These are phyloP conservation scores for Kwoniella newhampshirensis DNA, from an alignment of 768 basidiomycete genomes.

Conservation along the genomic window DNA sequence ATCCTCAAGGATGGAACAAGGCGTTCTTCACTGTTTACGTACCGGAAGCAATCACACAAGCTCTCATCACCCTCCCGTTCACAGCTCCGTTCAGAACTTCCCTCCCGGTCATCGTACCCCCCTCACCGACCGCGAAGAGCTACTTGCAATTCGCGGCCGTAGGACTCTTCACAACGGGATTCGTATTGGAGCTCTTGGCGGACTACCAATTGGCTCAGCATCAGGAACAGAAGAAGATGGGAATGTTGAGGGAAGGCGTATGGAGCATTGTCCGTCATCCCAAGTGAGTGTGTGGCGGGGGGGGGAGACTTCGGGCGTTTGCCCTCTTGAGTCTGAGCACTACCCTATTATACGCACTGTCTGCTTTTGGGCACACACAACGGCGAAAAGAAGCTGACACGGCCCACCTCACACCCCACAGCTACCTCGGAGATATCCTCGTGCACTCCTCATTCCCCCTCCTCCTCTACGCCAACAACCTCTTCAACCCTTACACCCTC, in stretches of 20 bases:
- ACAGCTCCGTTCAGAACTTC: slow-evolving; percentile 27
- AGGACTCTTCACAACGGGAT: slow-evolving; percentile 28
- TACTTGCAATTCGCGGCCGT: slow-evolving; percentile 25
- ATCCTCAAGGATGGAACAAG: slow-evolving; percentile 24
- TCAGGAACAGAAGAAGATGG: slow-evolving; percentile 10
- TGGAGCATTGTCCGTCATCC: slow-evolving; percentile 47
- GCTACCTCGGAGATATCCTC: slow-evolving; percentile 38
- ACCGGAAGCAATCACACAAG: slow-evolving; percentile 34
- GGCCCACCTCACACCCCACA: neutral
- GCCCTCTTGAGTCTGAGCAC: neutral
- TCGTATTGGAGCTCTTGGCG: slow-evolving; percentile 27
- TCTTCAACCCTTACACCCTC: slow-evolving; percentile 42
- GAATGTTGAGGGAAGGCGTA: slow-evolving; percentile 24
- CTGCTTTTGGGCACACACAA: too few species aligned
- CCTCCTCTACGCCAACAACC: slow-evolving; percentile 25
- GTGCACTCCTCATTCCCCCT: slow-evolving; percentile 35
- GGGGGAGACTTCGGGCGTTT: neutral
- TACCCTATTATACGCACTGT: neutral
- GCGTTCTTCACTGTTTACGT: slow-evolving; percentile 20
- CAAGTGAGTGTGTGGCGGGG: slow-evolving; percentile 26
- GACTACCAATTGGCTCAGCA: slow-evolving; percentile 29
- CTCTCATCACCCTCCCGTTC: slow-evolving; percentile 36
- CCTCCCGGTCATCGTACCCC: slow-evolving; percentile 11
- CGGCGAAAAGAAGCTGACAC: too few species aligned
- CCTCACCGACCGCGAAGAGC: neutral